phyloP scores from a whole-genome alignment of 108 stramenopile genomes.

The Fragilaria crotonensis region DNA sequence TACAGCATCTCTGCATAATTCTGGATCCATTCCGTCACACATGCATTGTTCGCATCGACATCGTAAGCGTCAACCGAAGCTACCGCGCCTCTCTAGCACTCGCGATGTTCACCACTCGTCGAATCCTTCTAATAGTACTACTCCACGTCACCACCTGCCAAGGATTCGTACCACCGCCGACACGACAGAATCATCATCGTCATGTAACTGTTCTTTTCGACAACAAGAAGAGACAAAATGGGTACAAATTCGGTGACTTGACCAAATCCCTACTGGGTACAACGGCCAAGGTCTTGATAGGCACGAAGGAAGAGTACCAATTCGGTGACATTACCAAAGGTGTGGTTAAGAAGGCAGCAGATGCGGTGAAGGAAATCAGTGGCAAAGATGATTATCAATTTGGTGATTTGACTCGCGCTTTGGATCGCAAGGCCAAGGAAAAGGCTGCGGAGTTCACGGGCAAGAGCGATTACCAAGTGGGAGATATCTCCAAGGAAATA shows the following conservation, averaged over 20 bases:
- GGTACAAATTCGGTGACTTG: constrained; percentile 11
- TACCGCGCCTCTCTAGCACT: too few species aligned
- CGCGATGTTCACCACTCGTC: too few species aligned
- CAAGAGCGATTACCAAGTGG: constrained; percentile 14
- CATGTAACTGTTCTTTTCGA: too few species aligned
- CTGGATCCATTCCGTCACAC: too few species aligned
- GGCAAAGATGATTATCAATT: constrained; percentile 18
- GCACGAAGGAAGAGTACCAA: constrained; percentile 5
- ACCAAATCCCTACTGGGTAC: background rate
- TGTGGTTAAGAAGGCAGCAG: background rate
- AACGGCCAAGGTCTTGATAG: constrained; percentile 3
- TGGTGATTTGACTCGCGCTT: constrained; percentile 12
- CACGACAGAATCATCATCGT: too few species aligned
- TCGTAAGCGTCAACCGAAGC: too few species aligned
- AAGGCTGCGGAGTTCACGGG: constrained; percentile 14
- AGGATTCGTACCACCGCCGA: too few species aligned
- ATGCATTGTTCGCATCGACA: too few species aligned
- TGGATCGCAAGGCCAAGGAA: constrained; percentile 4
- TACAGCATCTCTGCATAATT: too few species aligned
- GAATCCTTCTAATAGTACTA: too few species aligned
- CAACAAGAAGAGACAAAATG: background rate
- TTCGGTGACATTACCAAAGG: constrained; percentile 18
- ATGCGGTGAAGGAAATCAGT: background rate
- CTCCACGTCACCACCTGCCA: too few species aligned
- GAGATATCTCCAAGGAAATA: constrained; percentile 15